phyloP scores from a whole-genome alignment of 1,284 basidiomycete species.

The Inonotus obliquus region DNA sequence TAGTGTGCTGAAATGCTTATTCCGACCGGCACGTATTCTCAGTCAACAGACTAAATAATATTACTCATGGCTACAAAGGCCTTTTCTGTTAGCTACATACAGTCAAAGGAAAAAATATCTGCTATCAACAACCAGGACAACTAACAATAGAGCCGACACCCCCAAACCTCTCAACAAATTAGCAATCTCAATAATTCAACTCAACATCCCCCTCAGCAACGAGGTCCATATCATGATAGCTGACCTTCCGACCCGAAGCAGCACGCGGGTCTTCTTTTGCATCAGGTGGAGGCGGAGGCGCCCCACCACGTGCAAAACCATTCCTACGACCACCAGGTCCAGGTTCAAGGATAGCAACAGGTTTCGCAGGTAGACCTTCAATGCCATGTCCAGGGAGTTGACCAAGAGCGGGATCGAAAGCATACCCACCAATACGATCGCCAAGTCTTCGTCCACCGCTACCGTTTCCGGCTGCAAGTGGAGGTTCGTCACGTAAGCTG shows the following conservation, averaged over 20 bases:
- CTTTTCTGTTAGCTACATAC: background rate
- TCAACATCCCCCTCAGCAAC: constrained; percentile 85
- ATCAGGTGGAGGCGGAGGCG: constrained; percentile 75
- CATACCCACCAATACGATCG: constrained; percentile 73
- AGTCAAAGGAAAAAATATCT: background rate
- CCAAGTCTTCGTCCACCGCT: constrained; percentile 47
- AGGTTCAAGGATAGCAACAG: constrained; percentile 56
- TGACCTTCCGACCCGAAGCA: constrained; percentile 75
- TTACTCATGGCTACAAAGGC: no score
- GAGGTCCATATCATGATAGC: constrained; percentile 84
- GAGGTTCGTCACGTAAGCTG: constrained; percentile 18
- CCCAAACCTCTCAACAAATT: background rate
- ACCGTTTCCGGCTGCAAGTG: constrained; percentile 16
- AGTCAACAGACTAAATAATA: no score
- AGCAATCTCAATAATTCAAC: constrained; percentile 57
- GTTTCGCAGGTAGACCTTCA: constrained; percentile 74
- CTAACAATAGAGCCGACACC: background rate
- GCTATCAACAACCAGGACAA: background rate
- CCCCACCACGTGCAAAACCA: constrained; percentile 33
- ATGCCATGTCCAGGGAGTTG: constrained; percentile 44
- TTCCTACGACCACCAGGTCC: constrained; percentile 39
- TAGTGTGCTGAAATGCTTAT: no score
- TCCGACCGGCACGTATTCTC: no score
- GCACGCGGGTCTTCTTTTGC: constrained; percentile 84
- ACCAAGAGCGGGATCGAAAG: constrained; percentile 41